phyloP scores from a whole-genome alignment of 768 basidiomycete species.

The Suillus spraguei region DNA sequence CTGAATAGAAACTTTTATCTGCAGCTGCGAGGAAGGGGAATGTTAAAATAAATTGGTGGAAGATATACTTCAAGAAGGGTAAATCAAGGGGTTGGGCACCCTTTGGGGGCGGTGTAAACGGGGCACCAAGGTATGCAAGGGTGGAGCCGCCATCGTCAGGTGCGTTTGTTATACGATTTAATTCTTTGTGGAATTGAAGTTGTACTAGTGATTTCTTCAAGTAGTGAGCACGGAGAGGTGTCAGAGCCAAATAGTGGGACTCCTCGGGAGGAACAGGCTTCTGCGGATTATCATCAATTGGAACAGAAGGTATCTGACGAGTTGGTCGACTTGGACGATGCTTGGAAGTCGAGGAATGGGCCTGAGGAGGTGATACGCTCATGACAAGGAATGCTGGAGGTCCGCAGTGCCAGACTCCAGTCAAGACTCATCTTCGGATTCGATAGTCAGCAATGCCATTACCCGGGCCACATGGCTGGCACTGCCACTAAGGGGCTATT shows the following conservation, averaged over 20 bases:
- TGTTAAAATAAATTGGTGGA: constrained; percentile 89
- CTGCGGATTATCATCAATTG: not conserved
- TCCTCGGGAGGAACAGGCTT: constrained; percentile 7
- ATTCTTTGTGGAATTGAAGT: constrained; percentile 82
- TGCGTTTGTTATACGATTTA: constrained; percentile 62
- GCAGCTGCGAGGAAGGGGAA: constrained; percentile 94
- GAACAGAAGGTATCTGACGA: constrained; percentile 13
- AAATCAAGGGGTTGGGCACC: constrained; percentile 65
- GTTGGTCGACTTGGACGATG: constrained; percentile 16
- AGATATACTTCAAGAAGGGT: constrained; percentile 87
- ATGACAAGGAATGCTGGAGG: not conserved
- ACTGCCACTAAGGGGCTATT: constrained; percentile 10
- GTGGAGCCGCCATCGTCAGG: constrained; percentile 51
- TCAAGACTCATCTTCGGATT: too few relatives aligned
- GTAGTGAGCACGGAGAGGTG: constrained; percentile 93
- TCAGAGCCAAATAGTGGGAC: constrained; percentile 44
- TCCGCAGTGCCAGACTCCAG: not conserved
- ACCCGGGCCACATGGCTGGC: not conserved
- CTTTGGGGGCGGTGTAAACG: constrained; percentile 75
- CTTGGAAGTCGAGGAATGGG: not conserved
- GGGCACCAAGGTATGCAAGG: constrained; percentile 86
- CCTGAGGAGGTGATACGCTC: not conserved
- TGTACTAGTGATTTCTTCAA: constrained; percentile 95
- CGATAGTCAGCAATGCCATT: too few relatives aligned
- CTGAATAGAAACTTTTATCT: constrained; percentile 89